Percentiles rank a stretch among this genome's conserved stretches.
Conservation (phyloP, 2,329 filamentous ascomycete species). For the Dactylellina parvicollis region DNA sequence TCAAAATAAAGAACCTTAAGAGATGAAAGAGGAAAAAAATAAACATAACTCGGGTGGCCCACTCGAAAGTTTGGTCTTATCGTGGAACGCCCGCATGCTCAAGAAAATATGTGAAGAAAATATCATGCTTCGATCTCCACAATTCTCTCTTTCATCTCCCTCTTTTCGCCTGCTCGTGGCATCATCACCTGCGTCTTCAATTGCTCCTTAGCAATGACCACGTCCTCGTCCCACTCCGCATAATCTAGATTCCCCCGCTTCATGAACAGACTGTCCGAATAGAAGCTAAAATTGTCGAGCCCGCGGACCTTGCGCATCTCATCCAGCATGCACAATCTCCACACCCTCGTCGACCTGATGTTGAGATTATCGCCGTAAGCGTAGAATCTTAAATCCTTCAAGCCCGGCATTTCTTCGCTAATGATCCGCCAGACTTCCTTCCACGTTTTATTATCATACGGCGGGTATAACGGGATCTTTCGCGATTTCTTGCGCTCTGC, state of each 20-base stretch:
- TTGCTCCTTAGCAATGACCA: slow-evolving; percentile 43
- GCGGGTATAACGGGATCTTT: slow-evolving; percentile 50
- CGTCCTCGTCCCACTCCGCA: slow-evolving; percentile 50
- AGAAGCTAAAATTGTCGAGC: slow-evolving; percentile 43
- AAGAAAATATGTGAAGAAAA: background rate
- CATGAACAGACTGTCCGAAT: slow-evolving; percentile 52
- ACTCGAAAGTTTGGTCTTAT: too few species aligned
- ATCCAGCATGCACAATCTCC: slow-evolving; percentile 50
- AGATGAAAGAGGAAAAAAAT: background rate
- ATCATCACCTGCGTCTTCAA: slow-evolving; percentile 39
- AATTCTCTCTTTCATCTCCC: slow-evolving; percentile 13
- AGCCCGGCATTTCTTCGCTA: slow-evolving; percentile 40
- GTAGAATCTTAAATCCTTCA: slow-evolving; percentile 43
- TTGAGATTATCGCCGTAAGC: slow-evolving; percentile 39
- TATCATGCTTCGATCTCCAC: slow-evolving; percentile 21
- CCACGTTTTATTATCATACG: slow-evolving; percentile 52
- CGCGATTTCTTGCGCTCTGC: slow-evolving; percentile 44
- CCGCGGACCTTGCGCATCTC: slow-evolving; percentile 48
- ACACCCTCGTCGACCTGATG: slow-evolving; percentile 46
- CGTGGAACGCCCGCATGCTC: background rate
- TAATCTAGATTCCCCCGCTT: slow-evolving; percentile 51
- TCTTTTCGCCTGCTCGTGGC: slow-evolving; percentile 20
- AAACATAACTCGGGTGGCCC: background rate
- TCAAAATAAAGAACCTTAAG: too few species aligned
- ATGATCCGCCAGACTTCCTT: slow-evolving; percentile 51